Evolutionary conservation across 192 early-diverging fungal genomes (phyloP), one percentile per base, ranked within the genome.

Genomic region (Chytriomyces hyalinus): DNA sequence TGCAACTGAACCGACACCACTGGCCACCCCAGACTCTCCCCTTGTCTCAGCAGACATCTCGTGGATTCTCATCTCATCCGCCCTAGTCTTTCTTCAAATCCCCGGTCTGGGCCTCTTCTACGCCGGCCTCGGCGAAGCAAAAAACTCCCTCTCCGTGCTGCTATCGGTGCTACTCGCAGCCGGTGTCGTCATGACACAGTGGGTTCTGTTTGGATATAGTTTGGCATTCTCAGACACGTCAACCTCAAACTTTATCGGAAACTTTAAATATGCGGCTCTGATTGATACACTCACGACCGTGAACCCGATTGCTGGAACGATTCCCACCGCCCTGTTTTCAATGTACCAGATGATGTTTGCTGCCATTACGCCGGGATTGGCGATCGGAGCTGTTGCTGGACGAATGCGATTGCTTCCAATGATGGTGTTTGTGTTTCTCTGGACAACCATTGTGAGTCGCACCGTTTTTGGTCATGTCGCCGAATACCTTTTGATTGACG

Each of bases 51-150:
- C 49, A 3, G 68, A 70, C 50, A 70, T 70, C 7, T 49, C 68
- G 2, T 70, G 68, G 68, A 28, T 70, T 20, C 7, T 70, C 2
- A 70, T 51, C 8, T 70, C 68, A 50, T 8, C 94, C 6, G 90
- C 90, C 0, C 80, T 95, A 46, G 94, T 96, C 43, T 93, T 94
- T 78, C 83, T 96, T 67, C 95, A 95, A 94, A 88, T 91, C 61
- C 94, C 94, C 0, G 93, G 92, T 48, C 88, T 96, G 43, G 95
- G 95, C 6, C 93, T 93, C 83, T 94, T 94, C 67, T 96, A 96
- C 85, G 91, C 92, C 62, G 95, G 95, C 48, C 92, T 96, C 90
- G 91, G 92, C 6, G 87, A 92, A 43, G 87, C 82, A 78, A 95
- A 95, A 81, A 94, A 94, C 85, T 93, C 93, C 0, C 85, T 96